Evolutionary conservation across 495 filamentous ascomycete genomes (phyloP), one percentile per base, ranked within the genome.

Genomic region (Hypoxylon perforatum): DNA sequence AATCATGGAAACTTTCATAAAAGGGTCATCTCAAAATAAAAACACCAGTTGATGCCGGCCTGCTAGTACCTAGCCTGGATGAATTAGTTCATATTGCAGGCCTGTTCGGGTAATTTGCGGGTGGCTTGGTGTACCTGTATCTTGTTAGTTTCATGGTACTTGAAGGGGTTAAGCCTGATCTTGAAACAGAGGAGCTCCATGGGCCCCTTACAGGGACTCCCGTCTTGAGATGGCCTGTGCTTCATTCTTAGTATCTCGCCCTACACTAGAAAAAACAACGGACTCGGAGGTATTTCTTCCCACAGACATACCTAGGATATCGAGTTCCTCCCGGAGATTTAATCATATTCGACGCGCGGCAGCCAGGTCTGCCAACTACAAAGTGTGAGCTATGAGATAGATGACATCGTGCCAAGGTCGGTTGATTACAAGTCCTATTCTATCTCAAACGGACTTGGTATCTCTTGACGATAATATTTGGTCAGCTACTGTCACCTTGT

Each of bases 101-200:
- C 42, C 19, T 11, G 42, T 59, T 57, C 25, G 22, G 46, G 39
- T 54, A 61, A 62, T 44, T 62, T 53, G 46, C 48, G 35, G 56
- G 14, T 15, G 17, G 21, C 44, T 5, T 41, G 59, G 47, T 49
- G n/a, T 63, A 58, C 9, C 15, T 15, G 42, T 54, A 50, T 45
- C 11, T 33, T 48, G 47, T 59, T 50, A 61, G 60, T 69, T 69
- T 64, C 55, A 60, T 35, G 4, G 18, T 23, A 19, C 53, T 42
- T 45, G 41, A 58, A 28, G 19, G 17, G 51, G 60, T 44, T 52
- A 61, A 46, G 44, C 28, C 39, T 21, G 21, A 11, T 39, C 56
- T 39, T 69, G 66, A 69, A 69, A 69, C 66, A 48, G 41, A 44
- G n/a, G 42, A 56, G 60, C 53, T 68, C n/a, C n/a, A n/a, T n/a